phyloP scores from a whole-genome alignment of 805 yeast genomes.

The Candida easanensis region DNA sequence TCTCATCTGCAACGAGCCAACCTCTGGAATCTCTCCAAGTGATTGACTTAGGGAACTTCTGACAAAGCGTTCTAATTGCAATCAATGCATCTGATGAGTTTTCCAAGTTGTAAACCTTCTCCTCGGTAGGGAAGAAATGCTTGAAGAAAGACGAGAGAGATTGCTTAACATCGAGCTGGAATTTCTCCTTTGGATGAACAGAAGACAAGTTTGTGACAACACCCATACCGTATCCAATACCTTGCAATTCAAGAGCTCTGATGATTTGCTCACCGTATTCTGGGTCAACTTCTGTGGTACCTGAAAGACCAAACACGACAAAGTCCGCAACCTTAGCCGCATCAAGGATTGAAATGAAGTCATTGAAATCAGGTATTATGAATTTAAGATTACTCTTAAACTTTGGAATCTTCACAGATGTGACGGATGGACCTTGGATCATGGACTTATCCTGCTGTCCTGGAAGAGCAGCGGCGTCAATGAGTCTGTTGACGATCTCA shows the following conservation, averaged over 20 bases:
- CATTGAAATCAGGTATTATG: conserved; percentile 66
- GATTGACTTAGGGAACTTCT: conserved; percentile 79
- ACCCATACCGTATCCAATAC: conserved; percentile 79
- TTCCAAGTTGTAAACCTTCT: conserved; percentile 72
- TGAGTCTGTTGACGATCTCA: conserved; percentile 50
- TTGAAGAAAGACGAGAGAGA: conserved; percentile 63
- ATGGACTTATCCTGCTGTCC: conserved; percentile 33
- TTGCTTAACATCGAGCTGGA: conserved; percentile 66
- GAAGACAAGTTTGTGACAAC: conserved; percentile 71
- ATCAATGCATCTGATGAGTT: conserved; percentile 64
- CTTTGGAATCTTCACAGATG: conserved; percentile 50
- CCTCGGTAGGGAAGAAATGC: conserved; percentile 80
- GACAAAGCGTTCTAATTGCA: conserved; percentile 74
- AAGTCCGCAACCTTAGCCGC: conserved; percentile 88
- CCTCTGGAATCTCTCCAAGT: conserved; percentile 95
- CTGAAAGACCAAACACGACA: conserved; percentile 86
- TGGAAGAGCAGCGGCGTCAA: conserved; percentile 37
- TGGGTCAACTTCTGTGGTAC: conserved; percentile 75
- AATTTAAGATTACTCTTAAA: conserved; percentile 74
- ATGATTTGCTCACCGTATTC: conserved; percentile 84
- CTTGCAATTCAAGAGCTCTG: conserved; percentile 88
- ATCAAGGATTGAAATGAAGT: conserved; percentile 72
- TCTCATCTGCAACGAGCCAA: conserved; percentile 72
- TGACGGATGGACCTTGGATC: conserved; percentile 45
- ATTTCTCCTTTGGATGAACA: conserved; percentile 68